Conservation (phyloP, 208 protist genomes). For the Crithidia bombi region DNA sequence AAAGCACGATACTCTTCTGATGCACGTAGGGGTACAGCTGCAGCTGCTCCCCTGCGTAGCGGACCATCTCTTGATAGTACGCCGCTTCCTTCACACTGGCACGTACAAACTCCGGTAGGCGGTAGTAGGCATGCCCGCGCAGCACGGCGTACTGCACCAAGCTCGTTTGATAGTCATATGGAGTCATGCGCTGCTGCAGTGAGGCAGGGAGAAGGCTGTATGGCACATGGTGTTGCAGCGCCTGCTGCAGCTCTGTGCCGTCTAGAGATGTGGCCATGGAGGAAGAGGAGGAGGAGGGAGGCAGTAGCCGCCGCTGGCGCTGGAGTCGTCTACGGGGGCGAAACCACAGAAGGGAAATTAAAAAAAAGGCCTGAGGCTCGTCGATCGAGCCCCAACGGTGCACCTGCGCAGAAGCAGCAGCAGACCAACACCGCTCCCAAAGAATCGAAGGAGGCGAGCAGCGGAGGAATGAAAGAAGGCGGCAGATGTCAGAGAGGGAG, state of each 20-base stretch:
- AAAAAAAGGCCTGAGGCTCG: too few relatives aligned
- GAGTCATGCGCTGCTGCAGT: slow-evolving; percentile 68
- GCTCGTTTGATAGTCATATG: slow-evolving; percentile 52
- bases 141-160: slow-evolving; percentile 50
- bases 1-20: slow-evolving; percentile 55
- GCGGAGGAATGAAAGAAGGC: too few relatives aligned
- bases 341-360: too few relatives aligned
- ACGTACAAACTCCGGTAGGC: slow-evolving; percentile 69
- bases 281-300: slow-evolving; percentile 2
- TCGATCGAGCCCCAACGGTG: too few relatives aligned
- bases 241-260: slow-evolving; percentile 61
- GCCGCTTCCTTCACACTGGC: slow-evolving; percentile 49
- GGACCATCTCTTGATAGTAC: slow-evolving; percentile 83
- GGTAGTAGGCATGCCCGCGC: slow-evolving; percentile 63
- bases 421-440: too few relatives aligned
- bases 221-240: slow-evolving; percentile 50
- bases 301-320: background rate
- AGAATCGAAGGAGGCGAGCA: too few relatives aligned
- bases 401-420: too few relatives aligned
- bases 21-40: slow-evolving; percentile 86
- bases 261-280: slow-evolving; percentile 31
- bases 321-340: background rate
- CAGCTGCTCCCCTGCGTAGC: slow-evolving; percentile 44
- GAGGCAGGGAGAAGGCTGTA: slow-evolving; percentile 60
- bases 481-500: too few relatives aligned